Conservation (phyloP, 768 basidiomycete genomes). For the Auriscalpium microsporum region DNA sequence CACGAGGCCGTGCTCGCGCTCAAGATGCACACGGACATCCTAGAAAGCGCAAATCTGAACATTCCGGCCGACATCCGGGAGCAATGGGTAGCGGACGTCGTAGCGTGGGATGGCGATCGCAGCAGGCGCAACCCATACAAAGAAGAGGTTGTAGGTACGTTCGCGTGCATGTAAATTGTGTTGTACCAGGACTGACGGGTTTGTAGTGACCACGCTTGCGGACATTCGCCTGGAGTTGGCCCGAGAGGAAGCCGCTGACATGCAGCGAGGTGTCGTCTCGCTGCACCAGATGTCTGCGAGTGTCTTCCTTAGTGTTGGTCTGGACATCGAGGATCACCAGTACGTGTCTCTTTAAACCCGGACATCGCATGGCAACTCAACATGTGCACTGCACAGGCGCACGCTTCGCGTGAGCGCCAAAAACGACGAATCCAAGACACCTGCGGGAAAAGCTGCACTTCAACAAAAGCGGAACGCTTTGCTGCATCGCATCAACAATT, state of each 20-base stretch:
- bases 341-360: neutral
- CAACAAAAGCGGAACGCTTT: slow-evolving; percentile 2
- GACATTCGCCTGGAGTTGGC: neutral
- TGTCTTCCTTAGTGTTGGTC: neutral
- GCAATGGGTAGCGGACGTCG: neutral
- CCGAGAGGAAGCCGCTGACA: neutral
- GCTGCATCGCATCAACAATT: neutral
- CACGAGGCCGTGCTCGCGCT: neutral
- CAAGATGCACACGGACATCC: neutral
- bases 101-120: neutral
- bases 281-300: neutral
- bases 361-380: no score
- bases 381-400: neutral
- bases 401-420: neutral
- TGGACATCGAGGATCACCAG: neutral
- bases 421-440: neutral
- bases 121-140: neutral
- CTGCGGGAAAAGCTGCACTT: neutral
- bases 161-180: no score
- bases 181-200: no score
- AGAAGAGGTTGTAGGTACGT: neutral
- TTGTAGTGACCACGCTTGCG: neutral
- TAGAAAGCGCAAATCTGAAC: neutral
- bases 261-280: neutral
- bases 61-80: neutral